Percentiles rank a stretch among this genome's conserved stretches.
Conservation (phyloP, 1,284 basidiomycete species). For the Entoloma clypeatum region DNA sequence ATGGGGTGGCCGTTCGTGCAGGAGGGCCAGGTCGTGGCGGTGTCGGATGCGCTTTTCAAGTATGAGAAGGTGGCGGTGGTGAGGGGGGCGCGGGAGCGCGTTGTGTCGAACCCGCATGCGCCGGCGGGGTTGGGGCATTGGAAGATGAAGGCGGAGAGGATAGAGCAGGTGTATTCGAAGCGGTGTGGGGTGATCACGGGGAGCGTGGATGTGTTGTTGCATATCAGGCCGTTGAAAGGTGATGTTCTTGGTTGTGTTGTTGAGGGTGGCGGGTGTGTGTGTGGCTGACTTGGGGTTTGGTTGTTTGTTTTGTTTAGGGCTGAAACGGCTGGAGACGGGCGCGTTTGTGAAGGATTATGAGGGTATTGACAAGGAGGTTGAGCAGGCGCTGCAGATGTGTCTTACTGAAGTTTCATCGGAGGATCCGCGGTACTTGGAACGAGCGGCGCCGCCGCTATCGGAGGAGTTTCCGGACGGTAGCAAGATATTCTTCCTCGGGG, state of each 20-base stretch:
- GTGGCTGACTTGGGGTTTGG: slow-evolving; percentile 1
- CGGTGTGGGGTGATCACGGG: slow-evolving; percentile 86
- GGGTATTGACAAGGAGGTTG: slow-evolving; percentile 72
- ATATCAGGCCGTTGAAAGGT: slow-evolving; percentile 88
- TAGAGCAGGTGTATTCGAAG: slow-evolving; percentile 88
- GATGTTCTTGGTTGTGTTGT: too few species aligned
- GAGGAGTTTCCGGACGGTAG: slow-evolving; percentile 90
- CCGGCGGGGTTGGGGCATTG: slow-evolving; percentile 64
- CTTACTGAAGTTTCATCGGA: slow-evolving; percentile 78
- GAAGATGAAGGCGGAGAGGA: slow-evolving; percentile 76
- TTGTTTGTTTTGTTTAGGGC: slow-evolving; percentile 42
- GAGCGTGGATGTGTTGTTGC: slow-evolving; percentile 74
- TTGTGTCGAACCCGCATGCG: slow-evolving; percentile 71
- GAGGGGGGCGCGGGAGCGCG: slow-evolving; percentile 50
- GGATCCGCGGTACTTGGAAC: slow-evolving; percentile 86
- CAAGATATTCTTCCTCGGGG: slow-evolving; percentile 94
- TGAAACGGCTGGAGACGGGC: slow-evolving; percentile 86
- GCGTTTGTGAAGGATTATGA: slow-evolving; percentile 97
- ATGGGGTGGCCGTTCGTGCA: slow-evolving; percentile 93
- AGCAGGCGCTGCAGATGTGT: slow-evolving; percentile 84
- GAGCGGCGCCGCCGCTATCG: slow-evolving; percentile 74
- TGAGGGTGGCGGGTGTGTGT: background rate
- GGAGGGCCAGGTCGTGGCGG: slow-evolving; percentile 83
- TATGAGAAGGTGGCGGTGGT: slow-evolving; percentile 71
- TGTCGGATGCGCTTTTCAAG: slow-evolving; percentile 87